Conservation (phyloP, 2,329 filamentous ascomycete species). For the Cladorrhinum sp. region DNA sequence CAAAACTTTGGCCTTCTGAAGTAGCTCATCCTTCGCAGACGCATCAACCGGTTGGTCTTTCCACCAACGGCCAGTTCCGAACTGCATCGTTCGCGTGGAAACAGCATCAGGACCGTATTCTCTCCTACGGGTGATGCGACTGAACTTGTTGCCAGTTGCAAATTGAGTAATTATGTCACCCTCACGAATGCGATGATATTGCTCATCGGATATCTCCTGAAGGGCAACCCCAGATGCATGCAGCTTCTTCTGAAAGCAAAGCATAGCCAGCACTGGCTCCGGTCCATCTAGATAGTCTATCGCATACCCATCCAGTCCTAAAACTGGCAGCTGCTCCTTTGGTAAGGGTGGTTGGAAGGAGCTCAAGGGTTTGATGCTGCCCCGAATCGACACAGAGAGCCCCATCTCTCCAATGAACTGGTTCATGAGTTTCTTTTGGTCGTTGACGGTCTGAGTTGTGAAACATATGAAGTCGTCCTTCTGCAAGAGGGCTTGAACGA, state of each 20-base stretch:
- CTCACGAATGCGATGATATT: constrained; percentile 63
- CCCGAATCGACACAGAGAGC: constrained; percentile 71
- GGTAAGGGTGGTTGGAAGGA: constrained; percentile 55
- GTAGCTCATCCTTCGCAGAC: constrained; percentile 60
- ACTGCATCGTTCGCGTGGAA: constrained; percentile 62
- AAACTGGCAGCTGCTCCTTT: constrained; percentile 48
- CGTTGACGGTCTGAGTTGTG: constrained; percentile 70
- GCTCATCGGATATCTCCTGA: constrained; percentile 60
- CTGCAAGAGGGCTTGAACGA: constrained; percentile 51
- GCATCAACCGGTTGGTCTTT: constrained; percentile 72
- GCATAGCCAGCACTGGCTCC: constrained; percentile 78
- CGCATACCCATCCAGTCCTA: constrained; percentile 78
- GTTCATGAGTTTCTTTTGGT: constrained; percentile 70
- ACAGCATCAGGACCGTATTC: constrained; percentile 77
- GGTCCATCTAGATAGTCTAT: constrained; percentile 79
- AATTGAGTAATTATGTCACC: constrained; percentile 62
- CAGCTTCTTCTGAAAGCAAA: constrained; percentile 71
- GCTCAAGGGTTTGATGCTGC: constrained; percentile 52
- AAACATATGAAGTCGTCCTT: constrained; percentile 61
- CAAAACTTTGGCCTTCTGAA: constrained; percentile 48
- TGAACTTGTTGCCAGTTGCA: constrained; percentile 64
- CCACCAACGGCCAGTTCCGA: constrained; percentile 67
- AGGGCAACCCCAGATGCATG: constrained; percentile 66
- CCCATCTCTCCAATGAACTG: constrained; percentile 61
- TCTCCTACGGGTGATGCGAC: constrained; percentile 64